These are phyloP conservation scores for Neopestalotiopsis rosae DNA, from an alignment of 2,329 filamentous ascomycete genomes.

Conservation along the genomic window DNA sequence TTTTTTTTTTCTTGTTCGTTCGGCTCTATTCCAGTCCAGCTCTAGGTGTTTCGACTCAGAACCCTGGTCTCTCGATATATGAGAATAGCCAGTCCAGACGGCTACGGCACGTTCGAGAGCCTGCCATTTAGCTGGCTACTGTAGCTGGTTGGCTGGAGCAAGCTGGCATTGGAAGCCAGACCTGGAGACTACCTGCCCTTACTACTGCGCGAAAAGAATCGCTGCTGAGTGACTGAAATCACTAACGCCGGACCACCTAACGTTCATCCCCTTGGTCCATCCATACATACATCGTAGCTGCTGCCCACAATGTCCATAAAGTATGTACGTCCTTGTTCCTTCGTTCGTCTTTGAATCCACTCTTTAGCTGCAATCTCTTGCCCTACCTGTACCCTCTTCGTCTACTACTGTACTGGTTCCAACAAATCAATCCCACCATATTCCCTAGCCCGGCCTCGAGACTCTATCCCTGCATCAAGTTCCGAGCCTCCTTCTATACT, in stretches of 20 bases:
- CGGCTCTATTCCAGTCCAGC: slow-evolving; percentile 24
- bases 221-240: slow-evolving; percentile 1
- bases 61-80: slow-evolving; percentile 34
- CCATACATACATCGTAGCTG: slow-evolving; percentile 19
- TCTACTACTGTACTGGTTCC: slow-evolving; percentile 28
- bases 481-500: not conserved
- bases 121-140: slow-evolving; percentile 26
- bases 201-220: slow-evolving; percentile 2
- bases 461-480: slow-evolving; percentile 13
- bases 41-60: slow-evolving; percentile 26
- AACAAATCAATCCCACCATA: not conserved
- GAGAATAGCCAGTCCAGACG: slow-evolving; percentile 40
- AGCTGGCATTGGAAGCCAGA: not conserved
- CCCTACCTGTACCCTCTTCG: slow-evolving; percentile 18
- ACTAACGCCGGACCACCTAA: slow-evolving; percentile 4
- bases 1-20: not conserved
- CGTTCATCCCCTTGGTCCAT: slow-evolving; percentile 31
- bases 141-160: not conserved
- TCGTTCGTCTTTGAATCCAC: slow-evolving; percentile 27
- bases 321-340: slow-evolving; percentile 35
- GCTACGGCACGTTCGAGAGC: not conserved
- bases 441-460: not conserved
- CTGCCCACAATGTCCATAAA: slow-evolving; percentile 47
- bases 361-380: slow-evolving; percentile 18
- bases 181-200: no score